These are phyloP conservation scores for Blastocystis sp. DNA, from an alignment of 352 stramenopile species.

Conservation along the genomic window DNA sequence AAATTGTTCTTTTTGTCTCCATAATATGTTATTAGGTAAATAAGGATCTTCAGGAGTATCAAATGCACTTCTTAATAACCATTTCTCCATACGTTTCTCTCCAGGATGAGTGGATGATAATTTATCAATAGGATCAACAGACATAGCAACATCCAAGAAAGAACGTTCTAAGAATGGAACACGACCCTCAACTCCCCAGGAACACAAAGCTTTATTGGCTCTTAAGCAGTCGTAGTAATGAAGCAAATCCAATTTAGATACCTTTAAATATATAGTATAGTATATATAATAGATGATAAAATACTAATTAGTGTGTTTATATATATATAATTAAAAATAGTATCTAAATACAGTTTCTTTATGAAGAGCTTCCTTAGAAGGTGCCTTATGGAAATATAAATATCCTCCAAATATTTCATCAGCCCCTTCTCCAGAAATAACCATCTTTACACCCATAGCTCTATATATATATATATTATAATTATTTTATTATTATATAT, in stretches of 20 bases:
- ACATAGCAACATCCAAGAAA: slow-evolving; percentile 92
- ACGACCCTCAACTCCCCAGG: slow-evolving; percentile 84
- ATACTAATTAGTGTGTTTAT: no score
- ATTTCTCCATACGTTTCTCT: slow-evolving; percentile 35
- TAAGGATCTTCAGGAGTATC: slow-evolving; percentile 85
- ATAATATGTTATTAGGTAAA: slow-evolving; percentile 84
- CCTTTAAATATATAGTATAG: no score
- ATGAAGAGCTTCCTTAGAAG: slow-evolving; percentile 64
- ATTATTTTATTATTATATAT: no score
- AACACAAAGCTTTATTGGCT: slow-evolving; percentile 91
- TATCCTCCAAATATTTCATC: slow-evolving; percentile 95
- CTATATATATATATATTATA: no score
- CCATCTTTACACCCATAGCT: slow-evolving; percentile 99
- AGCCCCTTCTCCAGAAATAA: slow-evolving; percentile 83
- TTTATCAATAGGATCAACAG: slow-evolving; percentile 82
- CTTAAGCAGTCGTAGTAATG: slow-evolving; percentile 94
- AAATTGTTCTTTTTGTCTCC: slow-evolving; percentile 98
- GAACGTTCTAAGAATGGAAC: slow-evolving; percentile 92
- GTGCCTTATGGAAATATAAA: slow-evolving; percentile 97
- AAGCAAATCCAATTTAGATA: slow-evolving; percentile 78
- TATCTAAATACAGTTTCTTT: slow-evolving; percentile 48
- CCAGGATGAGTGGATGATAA: slow-evolving; percentile 63
- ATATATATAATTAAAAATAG: no score
- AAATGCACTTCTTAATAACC: slow-evolving; percentile 89
- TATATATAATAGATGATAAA: no score